Evolutionary conservation across 441 rosid species (phyloP).

Genomic region (Corymbia calophylla): DNA sequence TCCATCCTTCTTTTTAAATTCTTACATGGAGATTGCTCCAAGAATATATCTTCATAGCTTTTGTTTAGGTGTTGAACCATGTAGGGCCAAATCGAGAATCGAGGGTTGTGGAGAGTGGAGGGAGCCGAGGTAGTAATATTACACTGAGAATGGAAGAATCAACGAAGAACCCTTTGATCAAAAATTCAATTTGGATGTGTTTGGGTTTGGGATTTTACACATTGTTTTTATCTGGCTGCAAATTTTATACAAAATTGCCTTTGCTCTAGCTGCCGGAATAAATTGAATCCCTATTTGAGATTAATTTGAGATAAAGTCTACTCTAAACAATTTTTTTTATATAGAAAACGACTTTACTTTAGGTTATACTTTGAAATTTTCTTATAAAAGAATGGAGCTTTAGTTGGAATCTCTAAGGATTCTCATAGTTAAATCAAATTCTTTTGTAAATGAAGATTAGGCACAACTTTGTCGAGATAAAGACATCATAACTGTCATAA

Average conservation of each 20-base stretch:
- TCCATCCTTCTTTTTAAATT: too few relatives aligned
- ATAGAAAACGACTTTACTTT: background rate
- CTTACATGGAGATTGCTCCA: background rate
- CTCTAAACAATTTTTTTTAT: too few relatives aligned
- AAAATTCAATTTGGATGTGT: background rate
- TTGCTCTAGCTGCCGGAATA: accelerated
- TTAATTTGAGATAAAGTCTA: background rate
- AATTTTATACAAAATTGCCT: background rate
- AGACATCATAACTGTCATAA: too few relatives aligned
- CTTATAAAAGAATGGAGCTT: background rate
- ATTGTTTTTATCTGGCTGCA: background rate
- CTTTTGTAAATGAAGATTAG: background rate
- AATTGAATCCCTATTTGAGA: background rate
- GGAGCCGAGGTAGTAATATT: background rate
- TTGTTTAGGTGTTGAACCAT: background rate
- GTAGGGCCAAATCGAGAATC: background rate
- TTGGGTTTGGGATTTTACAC: background rate
- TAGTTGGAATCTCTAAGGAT: background rate
- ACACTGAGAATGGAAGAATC: background rate
- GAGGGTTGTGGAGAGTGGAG: background rate
- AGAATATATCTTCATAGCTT: background rate
- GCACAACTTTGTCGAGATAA: background rate
- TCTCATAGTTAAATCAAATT: background rate
- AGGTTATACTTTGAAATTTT: background rate
- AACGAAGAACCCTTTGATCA: background rate